Evolutionary conservation across 1,139 yeast genomes (phyloP).

Genomic region (Scheffersomyces insectosa): DNA sequence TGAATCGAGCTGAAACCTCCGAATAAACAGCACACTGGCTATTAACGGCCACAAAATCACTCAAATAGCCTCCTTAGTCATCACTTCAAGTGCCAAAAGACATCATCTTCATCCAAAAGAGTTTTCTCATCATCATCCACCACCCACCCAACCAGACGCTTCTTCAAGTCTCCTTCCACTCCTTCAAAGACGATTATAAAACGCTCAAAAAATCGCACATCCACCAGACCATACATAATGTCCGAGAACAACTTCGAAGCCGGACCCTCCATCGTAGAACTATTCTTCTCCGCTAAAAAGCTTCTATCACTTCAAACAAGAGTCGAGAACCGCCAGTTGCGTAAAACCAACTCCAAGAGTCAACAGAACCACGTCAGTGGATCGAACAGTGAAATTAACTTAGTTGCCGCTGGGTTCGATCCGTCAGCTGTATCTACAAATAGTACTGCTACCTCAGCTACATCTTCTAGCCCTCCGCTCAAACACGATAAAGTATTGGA

Average conservation of each 20-base stretch:
- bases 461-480: constrained; percentile 2
- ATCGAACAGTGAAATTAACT: constrained; percentile 5
- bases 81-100: no score
- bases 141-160: no score
- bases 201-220: neutral
- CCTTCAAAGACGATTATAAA: neutral
- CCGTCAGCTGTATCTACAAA: constrained; percentile 1
- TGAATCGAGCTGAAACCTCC: no score
- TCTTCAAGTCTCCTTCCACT: no score
- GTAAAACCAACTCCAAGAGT: constrained; percentile 33
- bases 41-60: no score
- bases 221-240: constrained; percentile 2
- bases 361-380: constrained; percentile 11
- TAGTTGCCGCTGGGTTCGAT: neutral
- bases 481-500: constrained; percentile 27
- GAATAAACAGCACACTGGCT: no score
- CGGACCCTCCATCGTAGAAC: constrained; percentile 46
- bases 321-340: constrained; percentile 41
- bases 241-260: constrained; percentile 15
- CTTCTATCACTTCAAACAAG: constrained; percentile 41
- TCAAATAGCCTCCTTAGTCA: no score
- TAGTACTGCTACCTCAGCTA: constrained; percentile 9
- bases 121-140: no score
- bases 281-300: constrained; percentile 45
- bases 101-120: no score